Base-by-base conservation (phyloP, 805 yeast species). In the Barnettozyma sucrosica region DNA sequence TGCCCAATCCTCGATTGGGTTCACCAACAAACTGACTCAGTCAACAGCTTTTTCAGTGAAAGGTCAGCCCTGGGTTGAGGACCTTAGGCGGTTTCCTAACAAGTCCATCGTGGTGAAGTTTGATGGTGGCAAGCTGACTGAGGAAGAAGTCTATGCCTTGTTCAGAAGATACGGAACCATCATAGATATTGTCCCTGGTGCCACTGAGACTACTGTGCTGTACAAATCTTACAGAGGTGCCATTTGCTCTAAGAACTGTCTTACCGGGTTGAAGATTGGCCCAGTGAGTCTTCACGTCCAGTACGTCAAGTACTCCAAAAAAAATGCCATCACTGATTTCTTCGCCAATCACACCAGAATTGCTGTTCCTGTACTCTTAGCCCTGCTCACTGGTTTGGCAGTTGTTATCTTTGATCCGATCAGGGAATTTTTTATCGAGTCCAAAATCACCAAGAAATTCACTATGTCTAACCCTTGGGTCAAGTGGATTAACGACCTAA, bases 21-120 rank as follows among this genome's bases (percentile, higher is more conserved):
- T 69, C 10, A 48, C 67, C 20, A 69, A 75, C 20, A 70, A 70
- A 46, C 56, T 79, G n/a, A 64, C 76, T 2, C 69, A 66, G 48
- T 85, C 83, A 2, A 68, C 70, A 50, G 83, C 76, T 45, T 83
- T 74, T 58, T 81, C 85, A 1, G 97, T 93, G 1, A 83, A 85
- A 56, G 99, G 99, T 51, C 71, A 77, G 2, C 99, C 99, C 0
- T 92, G 97, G 97, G 85, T 93, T 51, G 98, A 92, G 67, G 99
- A 93, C 62, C 70, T 93, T 63, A 77, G 87, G 56, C 69, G 97
- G 51, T 77, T 75, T 53, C 95, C 96, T 8, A 80, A 84, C 46
- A 66, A 74, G 8, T 71, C 72, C 13, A 66, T 93, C 21, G 75
- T 77, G 46, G 80, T 92, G 5, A 72, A 74, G 24, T 90, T 84